Conservation (phyloP, 169 alveolate genomes). For the Plasmodium ovale region DNA sequence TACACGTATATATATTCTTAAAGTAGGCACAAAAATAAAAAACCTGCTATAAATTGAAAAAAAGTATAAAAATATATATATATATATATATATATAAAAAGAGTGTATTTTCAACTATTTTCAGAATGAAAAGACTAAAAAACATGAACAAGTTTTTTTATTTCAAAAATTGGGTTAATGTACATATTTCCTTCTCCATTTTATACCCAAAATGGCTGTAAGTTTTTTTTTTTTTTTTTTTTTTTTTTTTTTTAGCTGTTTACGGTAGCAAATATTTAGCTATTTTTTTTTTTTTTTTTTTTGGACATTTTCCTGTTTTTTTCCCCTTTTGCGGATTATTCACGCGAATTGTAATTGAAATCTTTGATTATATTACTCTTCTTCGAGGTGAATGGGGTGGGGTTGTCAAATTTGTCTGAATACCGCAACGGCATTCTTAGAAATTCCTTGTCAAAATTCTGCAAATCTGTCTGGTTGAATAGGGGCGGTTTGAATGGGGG, state of each 20-base stretch:
- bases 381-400: neutral
- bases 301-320: neutral
- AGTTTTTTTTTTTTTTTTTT: conserved; percentile 12
- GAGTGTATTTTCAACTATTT: conserved; percentile 19
- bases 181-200: neutral
- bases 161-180: too few species aligned
- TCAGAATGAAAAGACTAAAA: conserved; percentile 11
- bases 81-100: neutral
- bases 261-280: neutral
- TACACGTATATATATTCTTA: neutral
- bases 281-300: conserved; percentile 8
- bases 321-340: neutral
- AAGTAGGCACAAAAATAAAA: neutral
- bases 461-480: conserved; percentile 79
- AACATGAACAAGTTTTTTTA: neutral
- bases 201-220: too few species aligned
- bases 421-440: conserved; percentile 36
- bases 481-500: conserved; percentile 88
- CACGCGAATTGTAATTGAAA: conserved; percentile 55
- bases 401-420: conserved; percentile 43
- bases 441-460: conserved; percentile 77
- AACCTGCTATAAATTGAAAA: neutral
- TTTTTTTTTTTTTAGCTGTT: neutral
- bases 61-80: neutral
- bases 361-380: conserved; percentile 5